These are phyloP conservation scores for Cetradonia linearis DNA, from an alignment of 495 filamentous ascomycete genomes.

Conservation along the genomic window DNA sequence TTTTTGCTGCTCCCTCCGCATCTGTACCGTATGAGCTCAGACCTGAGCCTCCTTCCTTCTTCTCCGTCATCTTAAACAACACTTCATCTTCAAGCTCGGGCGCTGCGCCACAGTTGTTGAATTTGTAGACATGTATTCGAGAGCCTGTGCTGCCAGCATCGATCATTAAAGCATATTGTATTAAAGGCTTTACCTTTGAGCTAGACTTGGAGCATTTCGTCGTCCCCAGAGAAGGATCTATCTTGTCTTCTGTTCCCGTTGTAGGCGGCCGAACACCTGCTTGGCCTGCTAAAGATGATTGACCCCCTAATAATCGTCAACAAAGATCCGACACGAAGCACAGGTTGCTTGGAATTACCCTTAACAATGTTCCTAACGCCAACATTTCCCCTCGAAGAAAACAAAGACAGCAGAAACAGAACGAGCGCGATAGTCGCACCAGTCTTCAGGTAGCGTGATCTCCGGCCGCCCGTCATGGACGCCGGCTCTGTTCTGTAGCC, in stretches of 20 bases:
- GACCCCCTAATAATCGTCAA: no score
- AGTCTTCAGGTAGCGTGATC: conserved; percentile 72
- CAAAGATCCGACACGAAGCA: not conserved
- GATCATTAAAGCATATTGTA: conserved; percentile 97
- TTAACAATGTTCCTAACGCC: conserved; percentile 31
- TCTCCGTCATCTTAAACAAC: conserved; percentile 73
- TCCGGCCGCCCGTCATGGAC: conserved; percentile 61
- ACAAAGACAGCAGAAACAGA: conserved; percentile 63
- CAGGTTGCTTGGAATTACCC: not conserved
- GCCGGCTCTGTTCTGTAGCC: conserved; percentile 32
- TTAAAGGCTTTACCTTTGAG: conserved; percentile 77
- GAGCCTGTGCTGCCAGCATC: conserved; percentile 97
- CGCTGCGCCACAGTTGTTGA: conserved; percentile 94
- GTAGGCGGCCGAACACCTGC: conserved; percentile 1
- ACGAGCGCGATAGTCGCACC: conserved; percentile 66
- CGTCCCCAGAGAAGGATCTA: conserved; percentile 27
- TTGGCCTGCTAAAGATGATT: not conserved
- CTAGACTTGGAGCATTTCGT: conserved; percentile 72
- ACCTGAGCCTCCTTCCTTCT: conserved; percentile 66
- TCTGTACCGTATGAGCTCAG: conserved; percentile 77
- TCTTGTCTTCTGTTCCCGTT: conserved; percentile 2
- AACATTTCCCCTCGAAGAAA: conserved; percentile 47
- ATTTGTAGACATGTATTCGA: conserved; percentile 94
- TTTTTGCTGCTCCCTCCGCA: conserved; percentile 77
- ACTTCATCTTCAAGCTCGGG: conserved; percentile 90